Conservation (phyloP, 768 basidiomycete species). For the Gloeostereum incarnatum region DNA sequence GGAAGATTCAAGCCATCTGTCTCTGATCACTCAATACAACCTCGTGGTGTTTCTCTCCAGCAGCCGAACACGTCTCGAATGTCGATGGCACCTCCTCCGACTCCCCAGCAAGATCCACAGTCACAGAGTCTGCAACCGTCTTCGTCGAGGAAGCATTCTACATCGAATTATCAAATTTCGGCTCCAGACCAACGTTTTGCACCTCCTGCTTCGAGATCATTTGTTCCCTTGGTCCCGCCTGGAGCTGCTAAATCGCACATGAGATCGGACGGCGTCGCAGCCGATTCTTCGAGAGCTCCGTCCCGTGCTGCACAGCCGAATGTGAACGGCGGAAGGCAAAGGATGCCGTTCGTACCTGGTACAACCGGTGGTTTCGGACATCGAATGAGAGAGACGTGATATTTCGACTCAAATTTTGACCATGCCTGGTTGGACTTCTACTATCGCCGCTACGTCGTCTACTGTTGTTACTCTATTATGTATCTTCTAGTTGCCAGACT, state of each 20-base stretch:
- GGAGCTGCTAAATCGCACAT: not conserved
- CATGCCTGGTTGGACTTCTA: not conserved
- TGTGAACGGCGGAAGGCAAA: conserved; percentile 28
- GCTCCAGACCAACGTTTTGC: conserved; percentile 21
- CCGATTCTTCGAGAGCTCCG: conserved; percentile 16
- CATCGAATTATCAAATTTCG: conserved; percentile 21
- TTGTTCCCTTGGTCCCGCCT: conserved; percentile 8
- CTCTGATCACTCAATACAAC: conserved; percentile 8
- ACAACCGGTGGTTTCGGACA: conserved; percentile 5
- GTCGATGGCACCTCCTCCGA: conserved; percentile 46
- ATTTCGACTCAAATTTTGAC: not conserved
- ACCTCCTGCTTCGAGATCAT: conserved; percentile 12
- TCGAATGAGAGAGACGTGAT: not conserved
- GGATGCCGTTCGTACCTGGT: conserved; percentile 41
- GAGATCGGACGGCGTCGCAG: too few species aligned
- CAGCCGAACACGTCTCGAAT: conserved; percentile 10
- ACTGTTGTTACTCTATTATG: not conserved
- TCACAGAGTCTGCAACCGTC: conserved; percentile 12
- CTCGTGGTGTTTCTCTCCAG: too few species aligned
- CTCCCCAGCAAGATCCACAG: conserved; percentile 30
- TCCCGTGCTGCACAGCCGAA: conserved; percentile 14
- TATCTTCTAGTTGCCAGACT: not conserved
- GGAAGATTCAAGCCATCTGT: not conserved
- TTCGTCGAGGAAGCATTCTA: conserved; percentile 6
- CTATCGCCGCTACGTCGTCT: not conserved